Conservation (phyloP, 1,139 yeast species). For the Pichia sp. region DNA sequence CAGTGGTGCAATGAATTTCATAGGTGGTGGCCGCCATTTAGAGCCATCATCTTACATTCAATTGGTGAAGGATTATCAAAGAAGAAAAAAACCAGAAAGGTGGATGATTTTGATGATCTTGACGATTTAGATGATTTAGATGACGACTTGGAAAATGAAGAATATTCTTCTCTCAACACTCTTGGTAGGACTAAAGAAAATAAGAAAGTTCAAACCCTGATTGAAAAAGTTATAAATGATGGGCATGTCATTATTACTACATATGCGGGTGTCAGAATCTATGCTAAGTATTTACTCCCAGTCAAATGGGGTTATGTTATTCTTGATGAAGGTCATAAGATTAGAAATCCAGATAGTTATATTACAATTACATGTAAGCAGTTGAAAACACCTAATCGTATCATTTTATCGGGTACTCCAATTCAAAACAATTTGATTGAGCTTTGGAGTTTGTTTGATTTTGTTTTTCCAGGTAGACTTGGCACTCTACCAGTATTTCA, state of each 20-base stretch:
- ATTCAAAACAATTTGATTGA: conserved; percentile 96
- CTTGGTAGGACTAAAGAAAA: conserved; percentile 31
- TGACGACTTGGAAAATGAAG: conserved; percentile 35
- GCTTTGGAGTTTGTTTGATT: conserved; percentile 94
- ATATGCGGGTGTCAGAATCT: conserved; percentile 81
- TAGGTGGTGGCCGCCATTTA: conserved; percentile 95
- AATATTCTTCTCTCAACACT: conserved; percentile 21
- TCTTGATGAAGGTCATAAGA: conserved; percentile 94
- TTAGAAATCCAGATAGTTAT: conserved; percentile 88
- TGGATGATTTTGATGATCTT: conserved; percentile 32
- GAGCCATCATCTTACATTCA: conserved; percentile 82
- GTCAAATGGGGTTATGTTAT: conserved; percentile 86
- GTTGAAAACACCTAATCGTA: conserved; percentile 70
- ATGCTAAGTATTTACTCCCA: conserved; percentile 62
- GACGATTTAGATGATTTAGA: conserved; percentile 20
- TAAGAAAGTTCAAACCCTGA: conserved; percentile 39
- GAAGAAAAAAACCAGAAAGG: conserved; percentile 26
- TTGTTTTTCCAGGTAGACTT: conserved; percentile 86
- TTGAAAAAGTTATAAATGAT: conserved; percentile 44
- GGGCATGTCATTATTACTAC: conserved; percentile 91
- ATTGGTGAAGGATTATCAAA: conserved; percentile 75
- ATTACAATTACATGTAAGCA: conserved; percentile 83
- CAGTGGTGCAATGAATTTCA: conserved; percentile 98
- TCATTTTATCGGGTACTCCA: conserved; percentile 93
- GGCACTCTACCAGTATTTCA: conserved; percentile 96